These are phyloP conservation scores for Fusarium sp. DNA, from an alignment of 2,329 filamentous ascomycete species.

Conservation along the genomic window DNA sequence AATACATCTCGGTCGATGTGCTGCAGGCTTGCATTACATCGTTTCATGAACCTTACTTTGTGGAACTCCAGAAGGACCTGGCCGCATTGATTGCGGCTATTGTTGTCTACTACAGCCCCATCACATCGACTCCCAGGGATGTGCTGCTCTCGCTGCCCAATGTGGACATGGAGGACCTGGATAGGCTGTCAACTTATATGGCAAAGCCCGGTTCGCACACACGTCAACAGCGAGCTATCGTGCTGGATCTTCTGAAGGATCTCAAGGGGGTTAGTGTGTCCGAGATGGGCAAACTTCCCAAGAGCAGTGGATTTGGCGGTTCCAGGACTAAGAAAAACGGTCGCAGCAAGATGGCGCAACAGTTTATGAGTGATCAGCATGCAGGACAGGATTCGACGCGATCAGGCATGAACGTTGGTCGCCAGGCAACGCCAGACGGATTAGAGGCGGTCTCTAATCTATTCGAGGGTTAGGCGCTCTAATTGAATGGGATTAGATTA, in stretches of 20 bases:
- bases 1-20: constrained; percentile 91
- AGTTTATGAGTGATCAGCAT: constrained; percentile 71
- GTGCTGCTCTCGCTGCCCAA: constrained; percentile 86
- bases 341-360: constrained; percentile 70
- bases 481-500: background rate
- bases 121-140: constrained; percentile 77
- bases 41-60: constrained; percentile 95
- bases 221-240: constrained; percentile 82
- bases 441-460: constrained; percentile 69
- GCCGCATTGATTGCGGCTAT: constrained; percentile 90
- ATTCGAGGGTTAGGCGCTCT: constrained; percentile 55
- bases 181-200: constrained; percentile 72
- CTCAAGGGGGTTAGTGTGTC: constrained; percentile 92
- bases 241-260: constrained; percentile 87
- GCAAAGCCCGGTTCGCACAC: constrained; percentile 70
- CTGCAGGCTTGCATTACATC: constrained; percentile 91
- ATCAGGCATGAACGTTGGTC: constrained; percentile 48
- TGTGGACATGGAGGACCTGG: constrained; percentile 77
- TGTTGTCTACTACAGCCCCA: constrained; percentile 78
- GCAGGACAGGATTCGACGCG: constrained; percentile 49
- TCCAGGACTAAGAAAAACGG: constrained; percentile 47
- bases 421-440: constrained; percentile 62
- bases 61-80: constrained; percentile 93
- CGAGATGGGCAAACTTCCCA: constrained; percentile 87
- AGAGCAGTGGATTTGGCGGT: constrained; percentile 59